phyloP scores from a whole-genome alignment of 2,329 filamentous ascomycete species.

The Fusarium dlaminii region DNA sequence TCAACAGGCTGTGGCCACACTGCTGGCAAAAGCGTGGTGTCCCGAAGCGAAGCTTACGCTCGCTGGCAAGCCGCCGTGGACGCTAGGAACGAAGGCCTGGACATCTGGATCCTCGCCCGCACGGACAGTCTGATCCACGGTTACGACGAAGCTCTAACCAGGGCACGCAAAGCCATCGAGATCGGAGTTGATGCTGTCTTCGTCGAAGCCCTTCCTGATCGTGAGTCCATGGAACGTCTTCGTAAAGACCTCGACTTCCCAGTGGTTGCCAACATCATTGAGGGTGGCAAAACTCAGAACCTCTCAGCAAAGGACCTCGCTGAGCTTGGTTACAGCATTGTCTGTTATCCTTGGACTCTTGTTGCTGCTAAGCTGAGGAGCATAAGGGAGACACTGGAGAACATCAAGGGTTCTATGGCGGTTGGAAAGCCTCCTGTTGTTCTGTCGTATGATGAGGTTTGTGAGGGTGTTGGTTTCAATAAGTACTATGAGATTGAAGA shows the following conservation, averaged over 20 bases:
- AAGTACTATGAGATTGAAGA: conserved; percentile 48
- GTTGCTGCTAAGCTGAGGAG: conserved; percentile 55
- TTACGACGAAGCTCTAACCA: conserved; percentile 55
- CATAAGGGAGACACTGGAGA: conserved; percentile 50
- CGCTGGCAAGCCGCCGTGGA: conserved; percentile 57
- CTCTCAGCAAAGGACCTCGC: conserved; percentile 47
- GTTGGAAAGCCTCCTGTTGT: conserved; percentile 54
- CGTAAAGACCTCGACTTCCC: conserved; percentile 51
- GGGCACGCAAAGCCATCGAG: conserved; percentile 53
- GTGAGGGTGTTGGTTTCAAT: conserved; percentile 56
- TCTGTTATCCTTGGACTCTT: conserved; percentile 56
- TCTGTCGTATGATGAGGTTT: conserved; percentile 55
- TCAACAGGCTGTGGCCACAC: conserved; percentile 49
- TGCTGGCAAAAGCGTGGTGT: conserved; percentile 57
- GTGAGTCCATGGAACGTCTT: conserved; percentile 52
- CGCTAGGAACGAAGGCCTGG: conserved; percentile 54
- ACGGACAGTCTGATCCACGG: conserved; percentile 55
- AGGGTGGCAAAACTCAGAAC: conserved; percentile 49
- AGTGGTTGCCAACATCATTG: conserved; percentile 52
- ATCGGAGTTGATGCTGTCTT: conserved; percentile 58
- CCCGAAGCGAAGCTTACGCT: conserved; percentile 56
- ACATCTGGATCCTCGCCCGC: conserved; percentile 57
- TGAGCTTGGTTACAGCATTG: conserved; percentile 51
- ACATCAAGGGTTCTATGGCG: conserved; percentile 53
- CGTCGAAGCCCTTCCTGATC: conserved; percentile 54